Evolutionary conservation across 371 early-diverging fungal genomes (phyloP), one percentile per base, ranked within the genome.

Genomic region (Haplosporangium sp.): DNA sequence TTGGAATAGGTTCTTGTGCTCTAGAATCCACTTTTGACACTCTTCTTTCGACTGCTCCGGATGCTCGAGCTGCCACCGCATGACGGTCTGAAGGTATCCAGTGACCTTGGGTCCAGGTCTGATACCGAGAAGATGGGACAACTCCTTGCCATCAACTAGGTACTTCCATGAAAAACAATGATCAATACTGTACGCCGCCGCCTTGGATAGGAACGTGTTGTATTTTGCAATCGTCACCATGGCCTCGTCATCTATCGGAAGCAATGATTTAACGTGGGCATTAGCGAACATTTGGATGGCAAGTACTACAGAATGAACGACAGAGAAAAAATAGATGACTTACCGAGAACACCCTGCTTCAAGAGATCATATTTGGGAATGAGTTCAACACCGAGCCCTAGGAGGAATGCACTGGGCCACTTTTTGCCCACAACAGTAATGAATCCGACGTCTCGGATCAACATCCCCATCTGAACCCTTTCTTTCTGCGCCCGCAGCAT

Each of bases 391-490:
- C 85, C 86, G 0, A 90, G 74, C 0, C 90, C 82, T 40, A 93
- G 73, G 12, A 91, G 72, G n/a, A 93, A 69, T 0, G 90, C 88
- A 8, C 85, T 81, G 14, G 76, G 68, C 95, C 95, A 95, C 37
- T 89, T 82, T 21, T 59, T 62, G 40, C 72, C 82, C 3, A 86
- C 58, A 12, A 67, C 60, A 3, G 60, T n/a, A 41, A 69, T 40
- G 23, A 48, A 59, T 0, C 84, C 85, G 48, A 88, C 69, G 21
- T 87, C 85, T 20, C 89, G 85, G 50, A 90, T 88, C 5, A 86
- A 41, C 82, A 86, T 83, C 16, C 87, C 87, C 85, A 82, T 76
- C 46, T 57, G 20, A 4, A 62, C 68, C 45, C 68, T 62, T 42
- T 65, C 63, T 5, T 29, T 52, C 41, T 46, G 68, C 64, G 16